Percentiles rank a stretch among this genome's conserved stretches.
phyloP scores from a whole-genome alignment of 2,329 filamentous ascomycete species.

The Fusarium albosuccineum region DNA sequence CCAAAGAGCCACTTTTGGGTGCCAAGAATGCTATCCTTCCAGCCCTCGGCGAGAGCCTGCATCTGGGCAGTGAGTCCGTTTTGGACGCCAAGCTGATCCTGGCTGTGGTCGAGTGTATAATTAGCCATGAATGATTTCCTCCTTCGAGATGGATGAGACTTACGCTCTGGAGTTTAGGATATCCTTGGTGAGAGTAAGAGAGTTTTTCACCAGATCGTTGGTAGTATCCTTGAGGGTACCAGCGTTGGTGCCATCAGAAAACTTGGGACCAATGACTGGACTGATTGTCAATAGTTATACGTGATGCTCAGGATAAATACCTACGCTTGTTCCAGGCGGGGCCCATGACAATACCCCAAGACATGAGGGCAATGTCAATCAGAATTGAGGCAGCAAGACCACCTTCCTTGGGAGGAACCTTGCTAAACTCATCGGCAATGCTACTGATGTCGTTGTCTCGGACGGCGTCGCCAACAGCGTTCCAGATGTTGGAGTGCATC shows the following conservation, averaged over 20 bases:
- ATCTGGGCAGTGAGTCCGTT: constrained; percentile 26
- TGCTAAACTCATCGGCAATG: constrained; percentile 26
- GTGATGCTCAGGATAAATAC: too few species aligned
- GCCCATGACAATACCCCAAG: constrained; percentile 28
- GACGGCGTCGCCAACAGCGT: constrained; percentile 26
- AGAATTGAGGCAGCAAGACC: constrained; percentile 17
- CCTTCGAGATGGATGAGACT: neutral
- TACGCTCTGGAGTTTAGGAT: constrained; percentile 21
- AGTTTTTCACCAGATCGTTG: constrained; percentile 30
- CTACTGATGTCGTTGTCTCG: constrained; percentile 22
- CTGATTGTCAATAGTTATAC: too few species aligned
- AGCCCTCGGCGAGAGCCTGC: constrained; percentile 22
- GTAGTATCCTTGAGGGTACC: constrained; percentile 23
- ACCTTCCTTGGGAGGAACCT: constrained; percentile 17
- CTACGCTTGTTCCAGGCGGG: constrained; percentile 32
- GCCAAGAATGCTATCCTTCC: constrained; percentile 24
- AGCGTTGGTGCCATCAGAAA: constrained; percentile 2
- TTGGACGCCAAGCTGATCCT: constrained; percentile 29
- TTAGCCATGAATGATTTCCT: neutral
- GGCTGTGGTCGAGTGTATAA: neutral
- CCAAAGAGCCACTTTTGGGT: constrained; percentile 29
- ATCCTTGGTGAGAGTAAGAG: constrained; percentile 24
- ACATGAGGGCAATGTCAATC: constrained; percentile 26
- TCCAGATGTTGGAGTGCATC: constrained; percentile 35
- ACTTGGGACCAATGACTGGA: constrained; percentile 24